Evolutionary conservation across 2,329 filamentous ascomycete genomes (phyloP).

Genomic region (Neophaeococcomyces mojaviensis): DNA sequence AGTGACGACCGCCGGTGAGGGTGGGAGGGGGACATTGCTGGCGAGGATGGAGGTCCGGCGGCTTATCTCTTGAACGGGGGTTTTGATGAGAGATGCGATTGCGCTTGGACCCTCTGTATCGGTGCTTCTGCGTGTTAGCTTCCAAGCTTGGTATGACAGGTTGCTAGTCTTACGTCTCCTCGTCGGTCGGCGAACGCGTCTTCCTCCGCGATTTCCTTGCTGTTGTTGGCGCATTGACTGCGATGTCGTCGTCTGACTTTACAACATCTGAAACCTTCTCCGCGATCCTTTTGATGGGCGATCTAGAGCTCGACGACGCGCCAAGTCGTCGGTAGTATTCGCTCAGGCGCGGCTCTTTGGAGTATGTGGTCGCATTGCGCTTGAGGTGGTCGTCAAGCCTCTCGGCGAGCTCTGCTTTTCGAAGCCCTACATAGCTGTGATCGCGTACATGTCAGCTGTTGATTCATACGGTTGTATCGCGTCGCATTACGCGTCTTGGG

Average conservation of each 20-base stretch:
- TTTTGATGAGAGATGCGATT: constrained; percentile 16
- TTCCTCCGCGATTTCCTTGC: constrained; percentile 23
- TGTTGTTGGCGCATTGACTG: constrained; percentile 28
- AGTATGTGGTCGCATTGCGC: constrained; percentile 59
- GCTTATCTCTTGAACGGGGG: constrained; percentile 32
- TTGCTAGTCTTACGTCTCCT: constrained; percentile 28
- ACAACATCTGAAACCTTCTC: constrained; percentile 33
- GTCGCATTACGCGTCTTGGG: constrained; percentile 11
- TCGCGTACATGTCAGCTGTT: constrained; percentile 20
- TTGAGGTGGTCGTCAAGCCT: constrained; percentile 67
- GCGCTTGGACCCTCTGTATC: constrained; percentile 13
- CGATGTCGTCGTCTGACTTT: constrained; percentile 30
- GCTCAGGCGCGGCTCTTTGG: constrained; percentile 56
- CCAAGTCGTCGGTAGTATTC: constrained; percentile 69
- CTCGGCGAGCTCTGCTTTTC: constrained; percentile 72
- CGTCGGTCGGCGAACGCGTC: constrained; percentile 26
- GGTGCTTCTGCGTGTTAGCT: constrained; percentile 10
- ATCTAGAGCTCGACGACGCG: constrained; percentile 38
- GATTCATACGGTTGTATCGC: constrained; percentile 10
- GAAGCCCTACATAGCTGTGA: constrained; percentile 35
- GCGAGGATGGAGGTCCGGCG: constrained; percentile 36
- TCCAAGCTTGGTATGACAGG: constrained; percentile 16
- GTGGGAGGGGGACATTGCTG: constrained; percentile 62
- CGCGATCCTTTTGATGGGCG: constrained; percentile 50
- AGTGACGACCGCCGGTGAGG: constrained; percentile 71